Evolutionary conservation across 2,329 filamentous ascomycete species (phyloP), one percentile per base, ranked within the genome.

Genomic region (Cladosporium sphaerospermum): DNA sequence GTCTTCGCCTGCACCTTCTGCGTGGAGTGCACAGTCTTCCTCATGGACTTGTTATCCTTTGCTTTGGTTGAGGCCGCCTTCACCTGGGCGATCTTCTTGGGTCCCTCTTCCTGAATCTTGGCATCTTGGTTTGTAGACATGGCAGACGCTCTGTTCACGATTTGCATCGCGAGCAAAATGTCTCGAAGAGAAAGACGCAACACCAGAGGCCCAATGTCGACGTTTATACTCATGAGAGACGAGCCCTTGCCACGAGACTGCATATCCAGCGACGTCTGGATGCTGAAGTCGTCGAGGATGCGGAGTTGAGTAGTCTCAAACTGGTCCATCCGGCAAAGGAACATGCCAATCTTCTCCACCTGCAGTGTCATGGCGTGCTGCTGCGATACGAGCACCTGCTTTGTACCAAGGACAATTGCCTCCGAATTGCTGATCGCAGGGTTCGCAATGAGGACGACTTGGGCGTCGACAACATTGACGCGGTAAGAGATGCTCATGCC

Each of bases 291-390:
- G 66, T 99, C 95, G 32, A 99, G 81, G 56, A 99, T 96, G 14
- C 93, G 84, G 44, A 99, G 78, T 36, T 89, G 83, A 39, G 86
- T 91, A 3, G 88, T 90, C 61, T 99, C 92, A 61, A 97, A 97
- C 58, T 85, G 88, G 69, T 99, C 95, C 93, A 99, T 99, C 10
- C 93, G 87, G 67, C 95, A 99, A 32, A 99, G 72, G 69, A 96
- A 99, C 93, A 99, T 99, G 61, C 93, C 93, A 50, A 97, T 82
- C 65, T 97, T 85, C 7, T 89, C 91, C 2, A 99, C 83, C 66
- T 99, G 92, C 65, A 99, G 80, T 1, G 93, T 96, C 61, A 95
- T 80, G 8, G 92, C 89, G 73, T 97, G 89, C 68, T 99, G 95
- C 63, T 95, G 88, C 2, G 92, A 95, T 9, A 97, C 78, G 2